Conservation (phyloP, 2,329 filamentous ascomycete genomes). For the Penicillium frequentans region DNA sequence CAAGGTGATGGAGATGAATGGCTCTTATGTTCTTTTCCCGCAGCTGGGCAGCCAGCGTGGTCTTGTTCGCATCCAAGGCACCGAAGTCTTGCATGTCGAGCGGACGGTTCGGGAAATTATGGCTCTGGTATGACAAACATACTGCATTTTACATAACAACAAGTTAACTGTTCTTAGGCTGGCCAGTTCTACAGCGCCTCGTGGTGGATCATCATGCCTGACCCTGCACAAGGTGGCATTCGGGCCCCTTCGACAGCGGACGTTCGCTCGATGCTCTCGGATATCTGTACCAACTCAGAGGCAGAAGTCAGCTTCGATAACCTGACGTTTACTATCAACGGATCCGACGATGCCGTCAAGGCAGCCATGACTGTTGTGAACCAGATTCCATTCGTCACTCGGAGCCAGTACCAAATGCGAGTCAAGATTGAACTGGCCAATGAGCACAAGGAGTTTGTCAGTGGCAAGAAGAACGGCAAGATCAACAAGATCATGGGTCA, state of each 20-base stretch:
- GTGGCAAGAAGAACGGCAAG: slow-evolving; percentile 99
- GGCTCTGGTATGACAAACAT: slow-evolving; percentile 64
- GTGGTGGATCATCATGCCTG: slow-evolving; percentile 86
- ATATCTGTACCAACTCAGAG: slow-evolving; percentile 94
- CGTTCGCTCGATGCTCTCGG: slow-evolving; percentile 84
- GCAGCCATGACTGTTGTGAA: slow-evolving; percentile 92
- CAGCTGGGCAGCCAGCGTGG: slow-evolving; percentile 81
- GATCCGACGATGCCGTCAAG: slow-evolving; percentile 95
- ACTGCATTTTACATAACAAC: not conserved
- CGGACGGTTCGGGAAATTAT: slow-evolving; percentile 94
- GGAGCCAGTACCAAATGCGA: slow-evolving; percentile 86
- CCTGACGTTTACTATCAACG: slow-evolving; percentile 88
- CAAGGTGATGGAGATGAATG: slow-evolving; percentile 96
- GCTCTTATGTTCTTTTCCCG: slow-evolving; percentile 91
- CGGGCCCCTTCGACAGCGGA: slow-evolving; percentile 65
- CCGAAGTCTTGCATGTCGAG: slow-evolving; percentile 90
- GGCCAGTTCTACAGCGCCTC: slow-evolving; percentile 97
- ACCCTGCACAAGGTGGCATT: slow-evolving; percentile 60
- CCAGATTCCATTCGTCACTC: slow-evolving; percentile 83
- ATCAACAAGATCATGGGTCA: slow-evolving; percentile 99
- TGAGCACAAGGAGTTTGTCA: slow-evolving; percentile 99
- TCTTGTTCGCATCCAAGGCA: slow-evolving; percentile 85
- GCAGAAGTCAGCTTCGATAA: slow-evolving; percentile 95
- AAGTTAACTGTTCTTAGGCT: slow-evolving; percentile 58
- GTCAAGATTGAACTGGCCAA: slow-evolving; percentile 99